These are phyloP conservation scores for Tuber brumale DNA, from an alignment of 495 filamentous ascomycete genomes.

Conservation along the genomic window DNA sequence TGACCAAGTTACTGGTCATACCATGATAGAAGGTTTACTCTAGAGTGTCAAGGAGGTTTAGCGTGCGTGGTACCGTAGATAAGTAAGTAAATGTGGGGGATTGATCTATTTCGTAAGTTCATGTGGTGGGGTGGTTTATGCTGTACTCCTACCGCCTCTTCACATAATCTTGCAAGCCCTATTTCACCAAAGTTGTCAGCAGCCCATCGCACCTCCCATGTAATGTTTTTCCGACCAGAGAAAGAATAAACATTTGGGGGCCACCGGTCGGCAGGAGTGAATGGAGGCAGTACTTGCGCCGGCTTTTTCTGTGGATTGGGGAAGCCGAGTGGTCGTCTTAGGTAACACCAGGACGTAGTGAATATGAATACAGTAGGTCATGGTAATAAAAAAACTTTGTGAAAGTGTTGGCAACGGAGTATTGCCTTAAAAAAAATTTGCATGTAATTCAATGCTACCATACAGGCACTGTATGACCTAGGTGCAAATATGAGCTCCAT, in stretches of 20 bases:
- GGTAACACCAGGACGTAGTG: background rate
- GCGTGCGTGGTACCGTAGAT: background rate
- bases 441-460: background rate
- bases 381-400: background rate
- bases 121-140: background rate
- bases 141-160: background rate
- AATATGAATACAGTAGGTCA: background rate
- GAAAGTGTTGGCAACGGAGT: background rate
- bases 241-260: background rate
- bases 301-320: background rate
- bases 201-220: background rate
- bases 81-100: background rate
- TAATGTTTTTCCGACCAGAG: background rate
- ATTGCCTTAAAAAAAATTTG: background rate
- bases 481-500: background rate
- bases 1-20: too few species aligned
- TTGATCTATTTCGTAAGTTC: background rate
- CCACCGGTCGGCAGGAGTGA: background rate
- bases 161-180: conserved; percentile 1
- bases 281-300: background rate
- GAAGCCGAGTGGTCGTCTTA: background rate
- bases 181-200: background rate
- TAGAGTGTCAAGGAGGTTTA: background rate
- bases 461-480: background rate
- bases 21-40: background rate